Conservation (phyloP, 495 filamentous ascomycete genomes). For the Aspergillus mulundensis region DNA sequence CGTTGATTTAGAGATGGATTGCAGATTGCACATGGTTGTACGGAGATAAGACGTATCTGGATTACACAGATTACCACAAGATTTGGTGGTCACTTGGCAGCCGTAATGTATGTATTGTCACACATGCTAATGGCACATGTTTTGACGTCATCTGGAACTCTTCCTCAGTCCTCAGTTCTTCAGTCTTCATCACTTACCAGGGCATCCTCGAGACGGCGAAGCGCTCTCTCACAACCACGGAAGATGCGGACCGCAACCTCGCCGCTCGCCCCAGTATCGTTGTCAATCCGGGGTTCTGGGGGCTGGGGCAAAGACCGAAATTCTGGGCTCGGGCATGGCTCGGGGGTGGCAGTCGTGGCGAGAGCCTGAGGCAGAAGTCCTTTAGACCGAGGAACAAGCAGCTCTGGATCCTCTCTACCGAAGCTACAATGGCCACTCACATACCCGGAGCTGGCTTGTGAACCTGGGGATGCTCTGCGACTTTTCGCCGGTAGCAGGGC, state of each 20-base stretch:
- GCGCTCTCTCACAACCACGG: not conserved
- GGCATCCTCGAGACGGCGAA: not conserved
- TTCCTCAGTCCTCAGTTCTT: not conserved
- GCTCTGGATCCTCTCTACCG: slow-evolving; percentile 40
- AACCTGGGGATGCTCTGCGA: slow-evolving; percentile 19
- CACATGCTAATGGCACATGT: slow-evolving; percentile 22
- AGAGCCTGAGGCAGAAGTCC: slow-evolving; percentile 18
- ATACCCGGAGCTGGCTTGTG: slow-evolving; percentile 28
- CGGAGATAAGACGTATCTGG: not conserved
- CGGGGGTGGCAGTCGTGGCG: not conserved
- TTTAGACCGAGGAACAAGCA: slow-evolving; percentile 43
- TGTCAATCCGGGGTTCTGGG: not conserved
- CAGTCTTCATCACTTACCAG: not conserved
- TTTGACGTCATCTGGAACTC: slow-evolving; percentile 28
- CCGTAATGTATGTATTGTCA: slow-evolving; percentile 18
- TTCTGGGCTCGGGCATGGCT: not conserved
- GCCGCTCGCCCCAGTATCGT: not conserved
- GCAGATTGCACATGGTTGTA: not conserved
- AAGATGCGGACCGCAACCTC: not conserved
- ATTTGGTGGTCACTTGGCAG: too few species aligned
- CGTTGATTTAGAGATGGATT: not conserved
- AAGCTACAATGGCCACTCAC: slow-evolving; percentile 31
- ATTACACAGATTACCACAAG: not conserved
- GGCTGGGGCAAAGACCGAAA: slow-evolving; percentile 1
- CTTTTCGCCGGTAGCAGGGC: slow-evolving; percentile 16